Base-by-base conservation (phyloP, 1,284 basidiomycete genomes). In the Malassezia caprae region DNA sequence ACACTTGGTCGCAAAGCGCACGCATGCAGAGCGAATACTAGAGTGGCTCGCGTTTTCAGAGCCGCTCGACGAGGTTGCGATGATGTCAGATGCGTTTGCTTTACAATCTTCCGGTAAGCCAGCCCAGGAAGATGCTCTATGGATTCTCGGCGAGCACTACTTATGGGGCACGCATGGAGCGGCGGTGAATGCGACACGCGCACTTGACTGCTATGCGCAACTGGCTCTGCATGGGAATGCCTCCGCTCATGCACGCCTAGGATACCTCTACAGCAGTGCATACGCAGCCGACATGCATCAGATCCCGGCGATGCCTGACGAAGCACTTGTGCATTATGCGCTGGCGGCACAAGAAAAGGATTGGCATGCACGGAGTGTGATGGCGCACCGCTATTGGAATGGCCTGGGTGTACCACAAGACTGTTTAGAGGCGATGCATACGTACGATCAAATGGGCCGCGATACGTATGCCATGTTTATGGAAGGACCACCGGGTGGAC, bases 371-470 rank as follows among this genome's bases (percentile, higher is more conserved):
- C 86, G 91, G 73, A 90, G 93, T 87, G 83, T 89, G 0, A 79
- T 98, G 34, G 94, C 85, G 0, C 96, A 93, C 75, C 82, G 90
- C n/a, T 85, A 91, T 72, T 94, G 88, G 86, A 85, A 85, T 24
- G 94, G 94, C 0, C 91, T 98, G 57, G 88, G 90, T 24, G 63
- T 66, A 6, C 53, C 60, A 6, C 85, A 87, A 0, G 79, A 84
- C 49, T 89, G 94, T 76, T 54, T 32, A 34, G 41, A 57, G 10
- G 59, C 68, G 30, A 60, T 73, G 21, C 44, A 53, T 10, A 63
- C 64, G 37, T 72, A 70, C 59, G 68, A 72, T 30, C 53, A 57
- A 17, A 62, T 60, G 12, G 70, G 67, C 0, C 34, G 48, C 26
- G 58, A 63, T 10, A 37, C 84, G 7, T 88, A 87, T 76, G 76